Base-by-base conservation (phyloP, 306 rosid genomes). In the Prinsepia uniflora region DNA sequence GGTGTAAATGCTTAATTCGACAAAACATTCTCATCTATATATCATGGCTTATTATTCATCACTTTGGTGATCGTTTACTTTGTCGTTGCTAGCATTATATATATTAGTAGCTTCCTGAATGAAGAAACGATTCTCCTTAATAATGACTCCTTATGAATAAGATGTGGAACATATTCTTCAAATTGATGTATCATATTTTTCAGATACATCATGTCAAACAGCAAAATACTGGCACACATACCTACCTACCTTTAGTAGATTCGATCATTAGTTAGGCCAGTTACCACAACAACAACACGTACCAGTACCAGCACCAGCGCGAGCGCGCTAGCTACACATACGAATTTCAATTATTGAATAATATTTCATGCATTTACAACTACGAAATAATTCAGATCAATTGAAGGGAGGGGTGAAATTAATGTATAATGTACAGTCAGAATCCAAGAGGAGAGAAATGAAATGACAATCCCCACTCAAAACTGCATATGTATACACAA, bases 191-290 rank as follows among this genome's bases (percentile, higher is more conserved):
- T 73, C 64, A 56, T 72, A 19, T 61, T 48, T 71, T 72, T 73
- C 50, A 52, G 63, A 77, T 41, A 53, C 63, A 53, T 18, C 69
- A 47, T 67, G 45, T 48, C 42, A 39, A 20, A 12, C 20, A 44
- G 47, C 49, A 77, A 71, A 50, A 62, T 30, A 59, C 67, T 69
- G 64, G 69, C 71, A 52, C 73, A 24, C 68, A 52, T 56, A 5
- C 10, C 40, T 47, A 18, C 42, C 67, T 20, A 71, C 74, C 61
- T 46, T 63, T 67, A 56, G 24, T 22, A 54, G 52, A 52, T 39
- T 52, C 54, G 49, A 11, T 47, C 57, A 56, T 58, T 30, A 62
- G 86, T 72, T 82, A 53, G 86, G 87, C 67, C 5, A 10, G 64
- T 58, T 67, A 59, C 81, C 89, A 86, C 73, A 50, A 45, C 10